These are phyloP conservation scores for Hansfordia pulvinata DNA, from an alignment of 2,329 filamentous ascomycete genomes.

Conservation along the genomic window DNA sequence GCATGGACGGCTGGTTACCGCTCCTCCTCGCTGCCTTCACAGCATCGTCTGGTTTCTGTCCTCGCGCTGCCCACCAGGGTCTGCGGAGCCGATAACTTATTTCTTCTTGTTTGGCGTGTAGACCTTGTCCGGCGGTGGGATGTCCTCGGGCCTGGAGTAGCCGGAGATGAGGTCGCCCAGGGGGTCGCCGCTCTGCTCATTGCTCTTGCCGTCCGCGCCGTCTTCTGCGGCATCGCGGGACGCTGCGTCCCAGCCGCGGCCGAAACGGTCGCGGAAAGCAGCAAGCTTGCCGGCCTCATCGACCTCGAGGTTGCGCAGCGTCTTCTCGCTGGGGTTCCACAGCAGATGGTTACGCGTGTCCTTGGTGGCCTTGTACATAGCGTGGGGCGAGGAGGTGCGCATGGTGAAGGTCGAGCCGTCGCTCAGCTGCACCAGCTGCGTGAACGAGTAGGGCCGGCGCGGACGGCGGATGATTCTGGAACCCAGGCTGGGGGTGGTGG, in stretches of 20 bases:
- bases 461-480: conserved; percentile 79
- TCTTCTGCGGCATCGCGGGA: conserved; percentile 5
- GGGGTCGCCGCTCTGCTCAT: conserved; percentile 16
- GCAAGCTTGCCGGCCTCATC: conserved; percentile 87
- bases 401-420: conserved; percentile 78
- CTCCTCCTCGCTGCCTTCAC: conserved; percentile 5
- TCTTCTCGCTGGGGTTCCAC: conserved; percentile 79
- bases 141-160: conserved; percentile 27
- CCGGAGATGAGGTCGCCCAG: conserved; percentile 37
- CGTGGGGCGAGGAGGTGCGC: conserved; percentile 60
- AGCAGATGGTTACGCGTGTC: conserved; percentile 81
- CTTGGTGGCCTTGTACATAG: conserved; percentile 49
- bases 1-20: too few species aligned
- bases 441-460: conserved; percentile 91
- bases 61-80: too few species aligned
- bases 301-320: conserved; percentile 77
- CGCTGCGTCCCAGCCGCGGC: conserved; percentile 58
- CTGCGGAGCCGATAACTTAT: too few species aligned
- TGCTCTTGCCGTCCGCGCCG: conserved; percentile 10
- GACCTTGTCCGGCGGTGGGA: conserved; percentile 19
- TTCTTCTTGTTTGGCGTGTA: conserved; percentile 28
- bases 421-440: conserved; percentile 85
- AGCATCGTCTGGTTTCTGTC: too few species aligned
- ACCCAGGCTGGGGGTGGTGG: conserved; percentile 51
- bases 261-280: conserved; percentile 76